A percentile compares a stretch with the other conserved stretches of the same genome.
These are phyloP conservation scores for Leccinum barrowsii DNA, from an alignment of 768 basidiomycete genomes.

Conservation along the genomic window DNA sequence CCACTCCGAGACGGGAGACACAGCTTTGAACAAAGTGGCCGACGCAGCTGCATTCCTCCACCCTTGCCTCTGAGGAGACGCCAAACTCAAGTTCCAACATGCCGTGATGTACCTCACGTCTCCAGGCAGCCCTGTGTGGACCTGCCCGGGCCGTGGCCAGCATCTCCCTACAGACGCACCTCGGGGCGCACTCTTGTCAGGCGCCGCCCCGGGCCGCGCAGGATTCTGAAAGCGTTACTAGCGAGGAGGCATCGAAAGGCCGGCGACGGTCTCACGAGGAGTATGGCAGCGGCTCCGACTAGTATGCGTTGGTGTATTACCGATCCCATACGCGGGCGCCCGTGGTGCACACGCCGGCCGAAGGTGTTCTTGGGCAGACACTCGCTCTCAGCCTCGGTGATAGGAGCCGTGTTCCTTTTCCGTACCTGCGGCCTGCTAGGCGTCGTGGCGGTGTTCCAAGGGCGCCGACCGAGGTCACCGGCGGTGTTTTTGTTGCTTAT, in stretches of 20 bases:
- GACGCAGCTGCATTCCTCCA: slow-evolving; percentile 17
- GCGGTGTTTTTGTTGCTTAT: no score
- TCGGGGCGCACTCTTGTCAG: slow-evolving; percentile 5
- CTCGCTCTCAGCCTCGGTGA: neutral
- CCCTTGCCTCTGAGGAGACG: slow-evolving; percentile 6
- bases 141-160: no score
- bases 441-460: no score
- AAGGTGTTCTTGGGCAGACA: neutral
- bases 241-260: neutral
- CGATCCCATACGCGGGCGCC: neutral
- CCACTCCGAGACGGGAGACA: slow-evolving; percentile 13
- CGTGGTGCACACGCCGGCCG: neutral
- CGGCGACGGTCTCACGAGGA: neutral
- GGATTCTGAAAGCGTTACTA: neutral
- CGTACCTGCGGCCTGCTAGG: no score
- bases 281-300: slow-evolving; percentile 1
- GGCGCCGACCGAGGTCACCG: no score
- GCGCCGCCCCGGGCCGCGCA: no score
- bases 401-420: neutral
- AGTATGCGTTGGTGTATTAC: neutral
- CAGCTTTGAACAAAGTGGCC: slow-evolving; percentile 19
- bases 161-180: neutral
- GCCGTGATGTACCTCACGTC: no score
- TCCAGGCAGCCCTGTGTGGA: no score
- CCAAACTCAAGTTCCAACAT: no score